Evolutionary conservation across 2,329 filamentous ascomycete species (phyloP).

Genomic region (Graphilbum ipis-grandicollis): DNA sequence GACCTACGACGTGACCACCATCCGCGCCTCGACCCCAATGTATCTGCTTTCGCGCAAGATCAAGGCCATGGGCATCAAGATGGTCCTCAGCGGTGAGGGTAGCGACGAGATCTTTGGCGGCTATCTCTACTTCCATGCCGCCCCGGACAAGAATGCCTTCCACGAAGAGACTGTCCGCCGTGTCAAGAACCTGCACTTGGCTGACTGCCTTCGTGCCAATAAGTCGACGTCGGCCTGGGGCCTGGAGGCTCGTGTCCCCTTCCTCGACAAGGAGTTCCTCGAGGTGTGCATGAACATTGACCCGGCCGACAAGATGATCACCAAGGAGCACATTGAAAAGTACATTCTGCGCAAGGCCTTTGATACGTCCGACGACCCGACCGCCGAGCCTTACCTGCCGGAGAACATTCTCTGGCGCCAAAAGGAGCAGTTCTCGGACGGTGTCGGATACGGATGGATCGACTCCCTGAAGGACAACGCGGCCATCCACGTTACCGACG

Average conservation of each 20-base stretch:
- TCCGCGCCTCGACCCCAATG: constrained; percentile 96
- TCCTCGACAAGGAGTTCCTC: constrained; percentile 95
- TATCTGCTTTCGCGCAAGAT: constrained; percentile 96
- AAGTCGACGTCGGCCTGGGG: constrained; percentile 98
- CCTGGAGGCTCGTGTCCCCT: constrained; percentile 91
- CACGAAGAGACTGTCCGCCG: constrained; percentile 88
- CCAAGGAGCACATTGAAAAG: constrained; percentile 78
- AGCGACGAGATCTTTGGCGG: constrained; percentile 97
- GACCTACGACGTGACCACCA: constrained; percentile 95
- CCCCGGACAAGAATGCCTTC: constrained; percentile 80
- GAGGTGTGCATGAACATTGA: constrained; percentile 88
- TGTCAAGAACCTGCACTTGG: constrained; percentile 88
- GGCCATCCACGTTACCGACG: constrained; percentile 75
- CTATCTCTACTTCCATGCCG: constrained; percentile 96
- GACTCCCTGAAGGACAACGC: constrained; percentile 92
- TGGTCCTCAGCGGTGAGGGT: constrained; percentile 94
- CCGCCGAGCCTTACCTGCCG: constrained; percentile 72
- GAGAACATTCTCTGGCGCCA: constrained; percentile 94
- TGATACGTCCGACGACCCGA: constrained; percentile 77
- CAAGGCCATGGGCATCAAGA: constrained; percentile 98
- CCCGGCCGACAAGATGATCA: constrained; percentile 91
- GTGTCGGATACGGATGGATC: constrained; percentile 98
- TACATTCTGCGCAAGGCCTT: constrained; percentile 97
- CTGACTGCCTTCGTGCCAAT: constrained; percentile 96
- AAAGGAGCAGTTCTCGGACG: constrained; percentile 98